phyloP scores from a whole-genome alignment of 306 rosid genomes.

The Crataegus laevigata region DNA sequence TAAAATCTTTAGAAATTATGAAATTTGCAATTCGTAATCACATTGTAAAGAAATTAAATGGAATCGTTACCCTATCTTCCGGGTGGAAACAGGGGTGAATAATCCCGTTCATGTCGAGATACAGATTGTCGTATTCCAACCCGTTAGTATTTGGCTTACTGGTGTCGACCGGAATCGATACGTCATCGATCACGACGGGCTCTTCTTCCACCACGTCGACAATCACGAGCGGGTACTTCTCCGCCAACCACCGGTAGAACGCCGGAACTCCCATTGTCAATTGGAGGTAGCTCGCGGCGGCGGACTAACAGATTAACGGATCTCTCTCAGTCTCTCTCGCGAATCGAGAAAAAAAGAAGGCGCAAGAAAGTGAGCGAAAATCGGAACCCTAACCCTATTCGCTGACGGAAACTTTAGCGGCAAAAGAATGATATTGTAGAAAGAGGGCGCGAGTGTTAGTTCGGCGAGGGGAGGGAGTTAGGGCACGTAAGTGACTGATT shows the following conservation, averaged over 20 bases:
- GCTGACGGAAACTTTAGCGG: background rate
- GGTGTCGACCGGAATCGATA: constrained; percentile 75
- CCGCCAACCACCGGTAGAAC: constrained; percentile 91
- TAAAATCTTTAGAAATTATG: background rate
- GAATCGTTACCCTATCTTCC: constrained; percentile 68
- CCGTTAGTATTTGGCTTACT: constrained; percentile 78
- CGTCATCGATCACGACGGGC: constrained; percentile 67
- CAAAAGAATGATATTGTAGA: background rate
- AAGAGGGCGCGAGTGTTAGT: background rate
- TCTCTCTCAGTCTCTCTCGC: constrained; percentile 5
- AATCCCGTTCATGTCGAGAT: constrained; percentile 94
- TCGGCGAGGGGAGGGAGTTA: background rate
- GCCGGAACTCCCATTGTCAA: constrained; percentile 94
- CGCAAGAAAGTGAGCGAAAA: background rate
- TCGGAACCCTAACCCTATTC: constrained; percentile 5
- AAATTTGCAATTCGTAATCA: background rate
- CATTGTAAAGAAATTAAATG: background rate
- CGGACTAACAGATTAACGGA: background rate
- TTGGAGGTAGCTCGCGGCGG: constrained; percentile 6
- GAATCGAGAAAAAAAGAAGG: background rate
- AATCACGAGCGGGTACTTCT: constrained; percentile 80
- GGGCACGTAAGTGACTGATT: background rate
- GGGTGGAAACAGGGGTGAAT: constrained; percentile 99
- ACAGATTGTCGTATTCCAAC: constrained; percentile 82
- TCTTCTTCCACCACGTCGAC: constrained; percentile 85